Percentiles rank a stretch among this genome's conserved stretches.
Evolutionary conservation across 1,284 basidiomycete genomes (phyloP).

Genomic region (Ganoderma meredithae): DNA sequence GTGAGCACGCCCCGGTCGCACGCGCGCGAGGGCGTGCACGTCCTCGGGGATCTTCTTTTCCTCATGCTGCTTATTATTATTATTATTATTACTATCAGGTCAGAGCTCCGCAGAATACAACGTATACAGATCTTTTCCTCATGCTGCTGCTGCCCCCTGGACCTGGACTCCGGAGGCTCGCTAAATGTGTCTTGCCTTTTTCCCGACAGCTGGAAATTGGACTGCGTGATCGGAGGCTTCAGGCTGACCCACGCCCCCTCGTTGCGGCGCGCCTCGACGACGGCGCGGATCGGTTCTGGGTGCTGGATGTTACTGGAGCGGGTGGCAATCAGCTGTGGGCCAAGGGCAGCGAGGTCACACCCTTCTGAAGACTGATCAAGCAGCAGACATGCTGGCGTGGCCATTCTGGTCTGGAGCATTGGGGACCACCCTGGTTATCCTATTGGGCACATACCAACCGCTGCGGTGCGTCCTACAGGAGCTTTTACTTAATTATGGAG

Average conservation of each 20-base stretch:
- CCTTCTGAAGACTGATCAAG: background rate
- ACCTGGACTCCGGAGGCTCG: background rate
- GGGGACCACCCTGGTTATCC: background rate
- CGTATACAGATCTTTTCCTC: no score
- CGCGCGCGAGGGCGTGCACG: background rate
- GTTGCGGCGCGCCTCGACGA: background rate
- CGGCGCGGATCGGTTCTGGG: background rate
- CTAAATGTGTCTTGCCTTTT: background rate
- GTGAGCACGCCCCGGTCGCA: background rate
- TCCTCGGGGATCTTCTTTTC: background rate
- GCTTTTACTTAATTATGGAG: background rate
- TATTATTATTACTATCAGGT: no score
- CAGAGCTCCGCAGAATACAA: no score
- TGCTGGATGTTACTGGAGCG: background rate
- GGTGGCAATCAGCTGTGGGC: background rate
- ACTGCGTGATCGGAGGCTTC: conserved; percentile 1
- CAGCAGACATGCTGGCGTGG: background rate
- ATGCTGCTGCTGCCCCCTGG: background rate
- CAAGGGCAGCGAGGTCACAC: background rate
- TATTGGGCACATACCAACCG: background rate
- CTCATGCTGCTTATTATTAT: background rate
- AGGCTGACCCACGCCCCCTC: background rate
- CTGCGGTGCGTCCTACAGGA: background rate
- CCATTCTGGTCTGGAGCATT: background rate
- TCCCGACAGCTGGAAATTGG: background rate